phyloP scores from a whole-genome alignment of 495 filamentous ascomycete species.

The Chaetomium cochliodes region DNA sequence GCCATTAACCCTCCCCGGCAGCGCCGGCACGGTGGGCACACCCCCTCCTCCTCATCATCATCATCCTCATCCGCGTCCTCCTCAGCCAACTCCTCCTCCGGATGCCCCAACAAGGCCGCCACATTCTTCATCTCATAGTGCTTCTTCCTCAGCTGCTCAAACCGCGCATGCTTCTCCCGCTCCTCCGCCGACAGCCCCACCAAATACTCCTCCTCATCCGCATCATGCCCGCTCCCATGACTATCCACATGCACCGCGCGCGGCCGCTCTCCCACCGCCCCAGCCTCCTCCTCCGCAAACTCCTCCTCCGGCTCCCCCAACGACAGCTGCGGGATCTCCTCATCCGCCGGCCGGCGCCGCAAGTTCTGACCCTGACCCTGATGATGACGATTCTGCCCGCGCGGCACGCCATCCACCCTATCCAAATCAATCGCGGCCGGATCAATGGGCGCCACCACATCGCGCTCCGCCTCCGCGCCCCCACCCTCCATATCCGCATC shows the following conservation, averaged over 20 bases:
- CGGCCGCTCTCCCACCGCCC: constrained; percentile 37
- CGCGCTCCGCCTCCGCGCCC: constrained; percentile 74
- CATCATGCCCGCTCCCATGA: constrained; percentile 53
- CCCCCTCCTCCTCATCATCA: constrained; percentile 19
- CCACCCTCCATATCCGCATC: too few species aligned
- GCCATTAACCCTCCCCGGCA: constrained; percentile 33
- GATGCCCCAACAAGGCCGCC: constrained; percentile 76
- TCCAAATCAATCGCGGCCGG: constrained; percentile 38
- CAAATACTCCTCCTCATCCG: constrained; percentile 53
- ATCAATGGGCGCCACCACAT: constrained; percentile 49
- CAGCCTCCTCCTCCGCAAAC: constrained; percentile 44
- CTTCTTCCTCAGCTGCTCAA: constrained; percentile 86
- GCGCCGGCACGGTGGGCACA: constrained; percentile 37
- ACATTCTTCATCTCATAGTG: constrained; percentile 99
- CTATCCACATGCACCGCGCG: constrained; percentile 68
- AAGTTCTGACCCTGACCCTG: constrained; percentile 12
- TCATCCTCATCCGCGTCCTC: constrained; percentile 34
- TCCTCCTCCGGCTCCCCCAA: constrained; percentile 88
- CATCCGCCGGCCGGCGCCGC: constrained; percentile 33
- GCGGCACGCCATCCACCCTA: constrained; percentile 37
- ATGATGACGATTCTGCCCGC: too few species aligned
- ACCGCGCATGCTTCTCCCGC: constrained; percentile 81
- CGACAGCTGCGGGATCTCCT: constrained; percentile 88
- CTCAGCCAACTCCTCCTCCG: constrained; percentile 54
- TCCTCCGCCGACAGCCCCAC: constrained; percentile 71